These are phyloP conservation scores for Auriscalpium orientale DNA, from an alignment of 768 basidiomycete species.

Conservation along the genomic window DNA sequence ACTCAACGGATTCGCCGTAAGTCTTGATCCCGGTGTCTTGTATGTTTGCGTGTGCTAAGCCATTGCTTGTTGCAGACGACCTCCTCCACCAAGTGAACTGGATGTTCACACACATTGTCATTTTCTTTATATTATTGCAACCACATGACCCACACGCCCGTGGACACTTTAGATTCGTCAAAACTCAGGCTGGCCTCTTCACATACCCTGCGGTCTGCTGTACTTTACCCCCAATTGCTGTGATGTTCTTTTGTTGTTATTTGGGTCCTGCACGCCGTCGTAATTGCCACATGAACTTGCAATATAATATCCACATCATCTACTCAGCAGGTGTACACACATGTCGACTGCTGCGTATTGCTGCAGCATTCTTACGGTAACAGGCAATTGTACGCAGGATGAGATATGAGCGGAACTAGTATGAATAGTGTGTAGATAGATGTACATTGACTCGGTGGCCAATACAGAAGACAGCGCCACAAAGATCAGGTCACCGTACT, in stretches of 20 bases:
- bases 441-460: no score
- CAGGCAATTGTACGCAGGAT: no score
- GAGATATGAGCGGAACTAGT: no score
- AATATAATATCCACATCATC: slow-evolving; percentile 18
- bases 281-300: slow-evolving; percentile 28
- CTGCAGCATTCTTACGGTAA: no score
- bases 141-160: neutral
- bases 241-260: slow-evolving; percentile 27
- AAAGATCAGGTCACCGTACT: neutral
- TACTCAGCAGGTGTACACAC: neutral
- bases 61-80: slow-evolving; percentile 10
- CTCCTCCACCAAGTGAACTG: slow-evolving; percentile 14
- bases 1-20: slow-evolving; percentile 59
- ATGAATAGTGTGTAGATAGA: no score
- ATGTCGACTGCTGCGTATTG: no score
- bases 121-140: neutral
- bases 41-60: slow-evolving; percentile 16
- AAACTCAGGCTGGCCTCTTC: slow-evolving; percentile 9
- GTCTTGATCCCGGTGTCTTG: neutral
- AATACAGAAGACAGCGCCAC: no score
- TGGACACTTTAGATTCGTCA: neutral
- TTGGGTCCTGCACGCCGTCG: slow-evolving; percentile 24
- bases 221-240: slow-evolving; percentile 31
- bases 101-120: slow-evolving; percentile 12
- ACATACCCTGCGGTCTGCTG: slow-evolving; percentile 33